These are phyloP conservation scores for Catunica adiposa DNA, from an alignment of 2,329 filamentous ascomycete species.

Conservation along the genomic window DNA sequence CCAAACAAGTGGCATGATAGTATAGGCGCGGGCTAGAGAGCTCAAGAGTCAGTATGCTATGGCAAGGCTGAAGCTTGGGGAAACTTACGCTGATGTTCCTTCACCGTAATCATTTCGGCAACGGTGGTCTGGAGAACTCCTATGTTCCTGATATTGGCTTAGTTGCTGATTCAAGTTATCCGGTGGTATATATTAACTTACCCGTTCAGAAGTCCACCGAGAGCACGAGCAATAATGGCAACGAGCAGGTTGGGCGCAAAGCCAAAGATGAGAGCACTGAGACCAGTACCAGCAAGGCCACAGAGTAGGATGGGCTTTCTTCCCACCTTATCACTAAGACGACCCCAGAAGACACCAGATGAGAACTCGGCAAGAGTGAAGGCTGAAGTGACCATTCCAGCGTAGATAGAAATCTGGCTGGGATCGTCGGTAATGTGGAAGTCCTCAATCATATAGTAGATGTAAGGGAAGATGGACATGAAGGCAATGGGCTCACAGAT, in stretches of 20 bases:
- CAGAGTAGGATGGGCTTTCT: constrained; percentile 83
- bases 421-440: constrained; percentile 71
- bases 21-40: constrained; percentile 66
- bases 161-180: not conserved
- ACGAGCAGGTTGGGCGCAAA: constrained; percentile 70
- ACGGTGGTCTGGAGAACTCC: constrained; percentile 91
- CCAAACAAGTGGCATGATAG: constrained; percentile 97
- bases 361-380: constrained; percentile 94
- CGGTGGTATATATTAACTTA: constrained; percentile 25
- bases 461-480: constrained; percentile 98
- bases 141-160: constrained; percentile 49
- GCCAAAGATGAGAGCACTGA: constrained; percentile 87
- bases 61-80: not conserved
- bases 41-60: constrained; percentile 9
- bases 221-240: constrained; percentile 70
- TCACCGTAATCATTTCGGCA: constrained; percentile 79
- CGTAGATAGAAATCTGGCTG: constrained; percentile 74
- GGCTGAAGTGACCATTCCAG: constrained; percentile 87
- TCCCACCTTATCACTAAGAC: constrained; percentile 78
- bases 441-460: constrained; percentile 91
- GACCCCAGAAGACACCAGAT: constrained; percentile 83
- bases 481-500: constrained; percentile 98
- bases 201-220: constrained; percentile 88
- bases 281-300: constrained; percentile 75
- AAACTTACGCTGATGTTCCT: constrained; percentile 72